A percentile compares a stretch with the other conserved stretches of the same genome.
phyloP scores from a whole-genome alignment of 345 rosid species.

The Clausena lansium region DNA sequence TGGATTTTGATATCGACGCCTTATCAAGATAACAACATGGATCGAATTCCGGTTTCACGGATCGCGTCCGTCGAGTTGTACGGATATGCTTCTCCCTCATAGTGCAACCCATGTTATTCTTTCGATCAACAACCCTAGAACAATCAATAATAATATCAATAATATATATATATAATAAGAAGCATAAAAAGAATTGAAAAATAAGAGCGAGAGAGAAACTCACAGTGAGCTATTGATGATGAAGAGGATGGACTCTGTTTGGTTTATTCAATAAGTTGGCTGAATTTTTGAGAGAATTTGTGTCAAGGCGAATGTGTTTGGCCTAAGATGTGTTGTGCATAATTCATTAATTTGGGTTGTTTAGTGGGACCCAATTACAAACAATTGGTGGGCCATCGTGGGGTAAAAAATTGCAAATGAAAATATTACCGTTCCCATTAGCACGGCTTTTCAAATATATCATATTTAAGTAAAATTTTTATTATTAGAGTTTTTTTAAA shows the following conservation, averaged over 20 bases:
- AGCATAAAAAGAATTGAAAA: background rate
- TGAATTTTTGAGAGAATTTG: no score
- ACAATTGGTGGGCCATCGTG: no score
- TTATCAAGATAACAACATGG: conserved; percentile 50
- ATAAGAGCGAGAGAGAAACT: background rate
- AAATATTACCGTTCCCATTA: no score
- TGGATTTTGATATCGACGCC: conserved; percentile 46
- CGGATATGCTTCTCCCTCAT: conserved; percentile 62
- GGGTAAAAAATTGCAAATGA: no score
- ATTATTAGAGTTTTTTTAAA: no score
- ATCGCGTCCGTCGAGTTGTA: conserved; percentile 55
- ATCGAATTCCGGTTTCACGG: conserved; percentile 57
- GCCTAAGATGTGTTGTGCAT: no score
- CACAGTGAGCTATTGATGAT: background rate
- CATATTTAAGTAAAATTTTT: no score
- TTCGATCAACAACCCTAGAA: background rate
- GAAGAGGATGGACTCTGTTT: background rate
- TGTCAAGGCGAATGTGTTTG: no score
- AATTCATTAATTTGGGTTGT: no score
- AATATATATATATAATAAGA: no score
- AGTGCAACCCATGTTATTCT: conserved; percentile 57
- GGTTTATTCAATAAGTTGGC: background rate
- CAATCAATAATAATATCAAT: background rate
- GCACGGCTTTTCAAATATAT: no score
- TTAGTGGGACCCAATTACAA: no score